A percentile compares a stretch with the other conserved stretches of the same genome.
Evolutionary conservation across 1,284 basidiomycete genomes (phyloP).

Genomic region (Tilletia horrida): DNA sequence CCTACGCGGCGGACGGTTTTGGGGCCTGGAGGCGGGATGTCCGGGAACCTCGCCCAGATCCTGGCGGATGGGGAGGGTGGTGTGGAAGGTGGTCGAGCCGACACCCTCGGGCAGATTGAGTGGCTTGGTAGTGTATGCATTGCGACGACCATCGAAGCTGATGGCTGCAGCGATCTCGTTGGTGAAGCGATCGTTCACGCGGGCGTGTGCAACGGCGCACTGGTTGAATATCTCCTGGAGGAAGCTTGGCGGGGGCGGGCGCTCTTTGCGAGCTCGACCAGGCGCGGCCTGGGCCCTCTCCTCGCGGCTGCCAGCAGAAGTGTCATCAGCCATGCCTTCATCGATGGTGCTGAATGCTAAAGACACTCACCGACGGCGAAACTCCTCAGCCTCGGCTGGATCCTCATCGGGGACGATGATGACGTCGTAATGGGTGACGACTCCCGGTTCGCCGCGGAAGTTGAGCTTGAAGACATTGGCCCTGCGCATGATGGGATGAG

Average conservation of each 20-base stretch:
- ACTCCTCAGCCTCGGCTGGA: background rate
- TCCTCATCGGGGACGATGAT: slow-evolving; percentile 25
- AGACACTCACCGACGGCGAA: background rate
- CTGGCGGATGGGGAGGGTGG: slow-evolving; percentile 23
- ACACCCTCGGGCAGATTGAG: slow-evolving; percentile 16
- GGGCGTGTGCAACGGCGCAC: slow-evolving; percentile 19
- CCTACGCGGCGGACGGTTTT: slow-evolving; percentile 3
- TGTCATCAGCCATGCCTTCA: background rate
- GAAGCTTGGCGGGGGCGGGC: slow-evolving; percentile 8
- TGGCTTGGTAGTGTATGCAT: slow-evolving; percentile 24
- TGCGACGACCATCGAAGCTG: slow-evolving; percentile 32
- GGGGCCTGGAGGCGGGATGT: slow-evolving; percentile 19
- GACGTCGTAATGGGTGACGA: slow-evolving; percentile 30
- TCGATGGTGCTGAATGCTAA: background rate
- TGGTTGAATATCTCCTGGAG: background rate
- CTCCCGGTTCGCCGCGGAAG: background rate
- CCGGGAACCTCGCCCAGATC: slow-evolving; percentile 24
- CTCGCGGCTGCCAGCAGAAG: background rate
- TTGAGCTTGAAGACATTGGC: slow-evolving; percentile 11
- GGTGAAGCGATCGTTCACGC: slow-evolving; percentile 26
- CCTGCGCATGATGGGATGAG: background rate
- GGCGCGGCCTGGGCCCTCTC: background rate
- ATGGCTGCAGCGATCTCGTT: slow-evolving; percentile 23
- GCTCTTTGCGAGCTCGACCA: background rate
- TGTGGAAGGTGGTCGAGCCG: slow-evolving; percentile 22